Evolutionary conservation across 306 rosid species (phyloP).

Genomic region (Ceratonia siliqua): DNA sequence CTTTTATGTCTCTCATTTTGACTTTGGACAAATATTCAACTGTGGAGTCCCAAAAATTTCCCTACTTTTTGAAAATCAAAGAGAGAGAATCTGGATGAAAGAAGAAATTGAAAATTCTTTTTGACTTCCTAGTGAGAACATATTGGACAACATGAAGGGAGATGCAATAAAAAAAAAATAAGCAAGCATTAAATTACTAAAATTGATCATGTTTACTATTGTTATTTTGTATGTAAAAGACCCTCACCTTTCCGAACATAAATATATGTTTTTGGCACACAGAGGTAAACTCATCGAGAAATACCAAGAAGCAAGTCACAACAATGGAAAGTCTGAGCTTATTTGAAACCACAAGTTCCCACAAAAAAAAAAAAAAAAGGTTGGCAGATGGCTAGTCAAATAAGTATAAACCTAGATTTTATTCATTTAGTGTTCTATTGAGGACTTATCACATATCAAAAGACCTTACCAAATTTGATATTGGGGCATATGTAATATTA

Average conservation of each 20-base stretch:
- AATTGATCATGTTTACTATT: no score
- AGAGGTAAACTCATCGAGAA: not conserved
- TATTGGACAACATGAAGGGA: not conserved
- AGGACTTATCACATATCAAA: not conserved
- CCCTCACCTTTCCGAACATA: not conserved
- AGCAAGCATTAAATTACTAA: not conserved
- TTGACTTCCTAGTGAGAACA: conserved; percentile 2
- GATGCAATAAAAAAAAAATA: conserved; percentile 1
- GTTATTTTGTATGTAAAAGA: not conserved
- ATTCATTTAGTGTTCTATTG: not conserved
- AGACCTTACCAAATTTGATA: no score
- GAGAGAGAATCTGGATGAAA: not conserved
- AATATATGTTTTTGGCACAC: not conserved
- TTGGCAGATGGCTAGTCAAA: not conserved
- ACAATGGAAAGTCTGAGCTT: not conserved
- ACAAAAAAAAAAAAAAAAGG: not conserved
- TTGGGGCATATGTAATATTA: no score
- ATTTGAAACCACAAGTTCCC: not conserved
- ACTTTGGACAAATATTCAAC: not conserved
- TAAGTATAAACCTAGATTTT: not conserved
- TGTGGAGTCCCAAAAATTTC: no score
- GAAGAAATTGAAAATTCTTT: not conserved
- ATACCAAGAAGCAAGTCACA: not conserved
- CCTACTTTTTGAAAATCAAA: no score
- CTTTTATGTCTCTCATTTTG: not conserved